A percentile compares a stretch with the other conserved stretches of the same genome.
Conservation (phyloP, 1,284 basidiomycete species). For the Boletus albobrunnescens region DNA sequence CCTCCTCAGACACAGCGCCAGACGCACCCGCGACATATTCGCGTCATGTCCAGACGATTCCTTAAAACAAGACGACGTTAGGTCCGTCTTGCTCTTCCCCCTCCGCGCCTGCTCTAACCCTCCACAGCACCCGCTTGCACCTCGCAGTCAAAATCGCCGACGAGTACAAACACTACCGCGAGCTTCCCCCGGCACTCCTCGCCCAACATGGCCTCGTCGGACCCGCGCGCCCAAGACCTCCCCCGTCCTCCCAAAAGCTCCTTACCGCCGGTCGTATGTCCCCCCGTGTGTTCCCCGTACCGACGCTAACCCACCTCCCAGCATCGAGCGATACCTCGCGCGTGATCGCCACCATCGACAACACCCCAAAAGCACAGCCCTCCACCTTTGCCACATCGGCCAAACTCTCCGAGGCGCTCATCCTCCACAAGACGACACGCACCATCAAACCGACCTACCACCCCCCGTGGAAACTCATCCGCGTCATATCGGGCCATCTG, state of each 20-base stretch:
- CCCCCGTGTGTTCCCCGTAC: background rate
- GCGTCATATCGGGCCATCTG: conserved; percentile 96
- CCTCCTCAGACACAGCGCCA: conserved; percentile 56
- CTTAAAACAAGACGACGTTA: conserved; percentile 63
- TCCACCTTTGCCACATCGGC: conserved; percentile 63
- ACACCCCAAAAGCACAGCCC: conserved; percentile 55
- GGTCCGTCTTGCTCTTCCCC: conserved; percentile 38
- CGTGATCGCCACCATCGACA: conserved; percentile 70
- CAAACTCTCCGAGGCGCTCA: conserved; percentile 80
- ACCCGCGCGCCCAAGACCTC: conserved; percentile 51
- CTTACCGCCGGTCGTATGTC: conserved; percentile 65
- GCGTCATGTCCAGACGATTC: conserved; percentile 57
- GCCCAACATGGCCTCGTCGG: conserved; percentile 80
- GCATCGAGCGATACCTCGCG: conserved; percentile 50
- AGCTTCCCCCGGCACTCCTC: conserved; percentile 78
- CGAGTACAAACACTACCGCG: conserved; percentile 87
- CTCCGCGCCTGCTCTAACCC: conserved; percentile 1
- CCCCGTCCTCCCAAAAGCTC: conserved; percentile 50
- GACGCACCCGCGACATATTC: conserved; percentile 68
- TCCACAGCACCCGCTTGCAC: conserved; percentile 57
- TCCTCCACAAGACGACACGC: conserved; percentile 85
- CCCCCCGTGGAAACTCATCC: conserved; percentile 91
- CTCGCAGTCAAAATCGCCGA: conserved; percentile 73
- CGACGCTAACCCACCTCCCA: conserved; percentile 15
- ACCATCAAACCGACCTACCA: conserved; percentile 94